Base-by-base conservation (phyloP, 495 filamentous ascomycete genomes). In the Opeltia flavorubescens region DNA sequence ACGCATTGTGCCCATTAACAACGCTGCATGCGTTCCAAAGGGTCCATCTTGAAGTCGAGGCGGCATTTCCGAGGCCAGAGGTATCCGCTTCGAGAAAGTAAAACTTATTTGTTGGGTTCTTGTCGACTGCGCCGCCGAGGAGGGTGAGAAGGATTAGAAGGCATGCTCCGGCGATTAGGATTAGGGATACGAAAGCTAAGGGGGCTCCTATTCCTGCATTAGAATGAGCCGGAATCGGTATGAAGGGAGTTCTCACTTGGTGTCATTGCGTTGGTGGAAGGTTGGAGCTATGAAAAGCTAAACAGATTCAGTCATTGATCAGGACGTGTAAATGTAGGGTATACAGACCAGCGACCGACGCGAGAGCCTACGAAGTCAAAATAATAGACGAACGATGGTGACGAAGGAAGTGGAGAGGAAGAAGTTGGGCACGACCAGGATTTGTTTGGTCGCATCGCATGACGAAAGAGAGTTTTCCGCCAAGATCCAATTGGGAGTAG, bases 31-130 rank as follows among this genome's bases (percentile, higher is more conserved):
- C 61, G 54, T 80, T 77, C 75, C 88, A 89, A 66, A 81, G 89
- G 2, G 87, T 91, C 88, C 88, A 95, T 63, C 88, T 77, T 6
- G 85, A 78, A 6, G 74, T 51, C 28, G 72, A 27, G 18, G 76
- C 72, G 1, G 86, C 78, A 18, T 75, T 75, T 9, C 78, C 66
- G 56, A 93, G 87, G 55, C 68, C 75, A 38, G 66, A 62, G 12
- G 85, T 89, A 59, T 77, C 70, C 53, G 80, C 82, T 57, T 81
- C 72, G 26, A 95, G 76, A 71, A 94, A 93, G 67, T 81, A 94
- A 54, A 86, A 83, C 34, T 80, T 54, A 52, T 81, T 75, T 15
- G 86, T 67, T 4, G 88, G 88, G 11, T 62, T 71, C 9, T 59
- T 60, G 50, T 71, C 65, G 26, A 66, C 69, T 5, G 72, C 64